Base-by-base conservation (phyloP, 2,329 filamentous ascomycete species). In the Phialophora expanda region DNA sequence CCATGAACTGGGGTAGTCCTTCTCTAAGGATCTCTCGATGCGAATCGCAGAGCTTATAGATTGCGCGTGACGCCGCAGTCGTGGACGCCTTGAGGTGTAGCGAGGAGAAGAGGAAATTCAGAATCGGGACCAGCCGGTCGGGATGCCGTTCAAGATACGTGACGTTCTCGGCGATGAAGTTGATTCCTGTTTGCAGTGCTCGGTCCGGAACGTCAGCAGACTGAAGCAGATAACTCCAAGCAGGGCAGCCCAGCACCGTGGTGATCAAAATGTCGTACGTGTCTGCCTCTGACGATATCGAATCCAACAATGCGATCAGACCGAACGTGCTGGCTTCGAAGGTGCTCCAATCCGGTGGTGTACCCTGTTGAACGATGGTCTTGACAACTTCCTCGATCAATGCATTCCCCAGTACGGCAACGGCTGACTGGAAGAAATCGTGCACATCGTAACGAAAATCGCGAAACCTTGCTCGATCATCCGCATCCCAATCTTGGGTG, bases 321-420 rank as follows among this genome's bases (percentile, higher is more conserved):
- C 79, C 79, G 68, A 80, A 81, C 51, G 79, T 76, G 12, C 78
- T 74, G 6, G 78, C 79, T 69, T 82, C 80, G 38, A 81, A 80
- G 8, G 74, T 77, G 41, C 74, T 75, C 80, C 80, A 82, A 59
- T 79, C 75, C 24, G 74, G 71, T 24, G 69, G 72, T 24, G 69
- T 55, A n/a, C 78, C 72, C 12, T 78, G 74, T 4, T 71, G 69
- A 14, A 73, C 73, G 41, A 79, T 75, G 51, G 72, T 75, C 62
- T 78, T 74, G 56, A 79, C 77, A 55, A 82, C 78, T 4, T 80
- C 76, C 44, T 77, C 75, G 24, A 81, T 74, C 34, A 82, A 66
- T 4, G 77, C 77, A 26, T 78, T 74, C 0, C 80, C 80, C 11
- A 82, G 67, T 26, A 81, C 75, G 0, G 78, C 76, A 69, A 80